These are phyloP conservation scores for Coemansia sp. DNA, from an alignment of 192 early-diverging fungal genomes.

Conservation along the genomic window DNA sequence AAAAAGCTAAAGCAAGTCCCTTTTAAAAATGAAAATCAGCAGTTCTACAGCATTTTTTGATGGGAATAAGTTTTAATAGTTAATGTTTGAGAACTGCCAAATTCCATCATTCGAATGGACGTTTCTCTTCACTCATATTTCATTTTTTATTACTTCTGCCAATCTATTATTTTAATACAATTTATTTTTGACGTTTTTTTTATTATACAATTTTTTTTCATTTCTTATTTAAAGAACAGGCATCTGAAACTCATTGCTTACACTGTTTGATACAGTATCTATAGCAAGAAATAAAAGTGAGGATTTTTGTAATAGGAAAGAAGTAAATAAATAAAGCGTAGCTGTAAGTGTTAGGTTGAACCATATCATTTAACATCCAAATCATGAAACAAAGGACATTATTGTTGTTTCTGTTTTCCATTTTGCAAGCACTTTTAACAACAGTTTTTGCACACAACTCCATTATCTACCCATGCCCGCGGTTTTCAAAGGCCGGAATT, in stretches of 20 bases:
- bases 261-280: not conserved
- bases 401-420: constrained; percentile 7
- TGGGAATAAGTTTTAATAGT: not conserved
- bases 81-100: not conserved
- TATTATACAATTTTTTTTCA: not conserved
- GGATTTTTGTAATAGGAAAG: not conserved
- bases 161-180: not conserved
- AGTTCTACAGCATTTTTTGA: not conserved
- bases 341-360: not conserved
- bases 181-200: not conserved
- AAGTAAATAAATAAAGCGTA: not conserved
- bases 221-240: not conserved
- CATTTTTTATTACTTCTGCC: not conserved
- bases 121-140: constrained; percentile 9
- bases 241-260: not conserved
- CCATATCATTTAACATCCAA: not conserved
- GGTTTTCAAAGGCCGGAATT: constrained; percentile 14
- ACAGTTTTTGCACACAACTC: constrained; percentile 14
- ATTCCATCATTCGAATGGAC: not conserved
- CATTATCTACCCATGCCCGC: constrained; percentile 20
- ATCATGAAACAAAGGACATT: constrained; percentile 4
- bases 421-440: not conserved
- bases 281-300: not conserved
- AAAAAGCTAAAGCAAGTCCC: not conserved
- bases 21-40: not conserved